phyloP scores from a whole-genome alignment of 192 early-diverging fungal genomes.

The Backusella parvicylindrica region DNA sequence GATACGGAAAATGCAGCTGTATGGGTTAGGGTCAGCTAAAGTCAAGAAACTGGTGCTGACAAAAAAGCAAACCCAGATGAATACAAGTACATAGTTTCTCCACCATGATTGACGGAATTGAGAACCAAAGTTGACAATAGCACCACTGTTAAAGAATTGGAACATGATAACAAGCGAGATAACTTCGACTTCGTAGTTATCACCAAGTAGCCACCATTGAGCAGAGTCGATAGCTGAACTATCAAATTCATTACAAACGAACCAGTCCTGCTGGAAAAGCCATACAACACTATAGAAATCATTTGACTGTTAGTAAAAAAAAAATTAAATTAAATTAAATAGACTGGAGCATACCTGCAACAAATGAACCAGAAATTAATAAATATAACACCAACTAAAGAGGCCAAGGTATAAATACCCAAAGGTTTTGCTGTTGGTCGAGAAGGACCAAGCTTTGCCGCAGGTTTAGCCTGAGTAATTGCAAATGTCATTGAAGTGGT shows the following conservation, averaged over 20 bases:
- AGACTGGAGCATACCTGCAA: slow-evolving; percentile 14
- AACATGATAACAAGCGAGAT: slow-evolving; percentile 59
- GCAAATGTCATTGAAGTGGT: slow-evolving; percentile 61
- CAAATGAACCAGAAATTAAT: slow-evolving; percentile 70
- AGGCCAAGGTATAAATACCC: slow-evolving; percentile 67
- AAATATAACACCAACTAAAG: slow-evolving; percentile 62
- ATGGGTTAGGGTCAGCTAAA: slow-evolving; percentile 58
- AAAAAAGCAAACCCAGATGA: slow-evolving; percentile 49
- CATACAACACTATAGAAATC: slow-evolving; percentile 37
- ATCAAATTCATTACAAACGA: slow-evolving; percentile 81
- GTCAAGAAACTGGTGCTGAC: slow-evolving; percentile 46
- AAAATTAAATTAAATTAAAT: not conserved
- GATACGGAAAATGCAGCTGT: slow-evolving; percentile 54
- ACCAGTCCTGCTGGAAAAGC: slow-evolving; percentile 71
- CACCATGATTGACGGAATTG: slow-evolving; percentile 60
- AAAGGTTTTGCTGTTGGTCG: slow-evolving; percentile 77
- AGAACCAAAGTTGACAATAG: slow-evolving; percentile 68
- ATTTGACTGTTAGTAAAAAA: not conserved
- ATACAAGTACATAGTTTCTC: slow-evolving; percentile 59
- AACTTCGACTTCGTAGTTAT: slow-evolving; percentile 73
- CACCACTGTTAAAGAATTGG: slow-evolving; percentile 72
- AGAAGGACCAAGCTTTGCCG: slow-evolving; percentile 46
- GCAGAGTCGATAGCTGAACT: slow-evolving; percentile 54
- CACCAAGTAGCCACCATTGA: slow-evolving; percentile 80
- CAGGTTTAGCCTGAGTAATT: slow-evolving; percentile 62